Conservation (phyloP, 2,329 filamentous ascomycete genomes). For the Epicoccum sorghinum region DNA sequence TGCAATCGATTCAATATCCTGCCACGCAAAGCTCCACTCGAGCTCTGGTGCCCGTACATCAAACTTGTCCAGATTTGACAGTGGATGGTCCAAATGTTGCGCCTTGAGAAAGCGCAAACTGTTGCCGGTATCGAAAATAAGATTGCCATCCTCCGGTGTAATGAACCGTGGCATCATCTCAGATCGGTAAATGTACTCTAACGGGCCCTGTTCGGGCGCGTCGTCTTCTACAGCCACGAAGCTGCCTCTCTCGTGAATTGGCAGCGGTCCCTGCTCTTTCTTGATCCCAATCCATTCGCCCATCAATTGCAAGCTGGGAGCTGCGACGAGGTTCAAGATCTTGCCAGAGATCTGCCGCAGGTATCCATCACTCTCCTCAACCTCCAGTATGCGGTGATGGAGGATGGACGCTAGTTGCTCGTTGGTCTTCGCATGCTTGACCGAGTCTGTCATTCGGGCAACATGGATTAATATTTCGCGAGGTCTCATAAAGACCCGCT, state of each 20-base stretch:
- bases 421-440: constrained; percentile 52
- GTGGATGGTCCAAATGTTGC: constrained; percentile 73
- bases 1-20: constrained; percentile 69
- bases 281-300: constrained; percentile 76
- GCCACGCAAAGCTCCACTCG: constrained; percentile 75
- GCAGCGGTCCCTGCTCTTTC: constrained; percentile 46
- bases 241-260: constrained; percentile 34
- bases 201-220: constrained; percentile 28
- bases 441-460: constrained; percentile 53
- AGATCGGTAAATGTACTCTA: constrained; percentile 68
- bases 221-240: constrained; percentile 40
- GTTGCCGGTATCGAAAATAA: constrained; percentile 79
- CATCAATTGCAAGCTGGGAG: constrained; percentile 70
- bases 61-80: constrained; percentile 62
- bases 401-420: constrained; percentile 48
- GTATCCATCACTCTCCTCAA: constrained; percentile 67
- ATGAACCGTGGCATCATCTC: constrained; percentile 75
- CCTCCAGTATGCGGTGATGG: constrained; percentile 49
- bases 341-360: constrained; percentile 70
- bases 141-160: constrained; percentile 68
- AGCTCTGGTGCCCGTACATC: constrained; percentile 62
- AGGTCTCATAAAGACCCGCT: constrained; percentile 52
- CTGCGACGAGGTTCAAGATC: constrained; percentile 66
- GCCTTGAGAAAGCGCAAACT: constrained; percentile 75
- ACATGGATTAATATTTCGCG: constrained; percentile 62